These are phyloP conservation scores for Claviceps pazoutovae DNA, from an alignment of 2,329 filamentous ascomycete species.

Conservation along the genomic window DNA sequence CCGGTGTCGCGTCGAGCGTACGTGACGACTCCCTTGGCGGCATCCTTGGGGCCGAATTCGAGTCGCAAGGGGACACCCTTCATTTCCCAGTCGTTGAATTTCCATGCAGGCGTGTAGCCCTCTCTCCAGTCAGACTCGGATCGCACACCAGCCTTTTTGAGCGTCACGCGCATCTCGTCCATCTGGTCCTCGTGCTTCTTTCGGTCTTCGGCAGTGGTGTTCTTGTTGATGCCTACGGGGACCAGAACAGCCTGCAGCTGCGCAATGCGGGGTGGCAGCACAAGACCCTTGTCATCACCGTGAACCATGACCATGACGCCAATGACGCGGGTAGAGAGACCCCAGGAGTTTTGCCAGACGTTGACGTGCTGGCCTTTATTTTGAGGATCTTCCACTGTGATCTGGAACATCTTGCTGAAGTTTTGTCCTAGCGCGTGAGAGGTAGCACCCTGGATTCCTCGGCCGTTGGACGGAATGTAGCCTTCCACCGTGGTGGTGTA, in stretches of 20 bases:
- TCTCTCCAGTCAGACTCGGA: conserved; percentile 74
- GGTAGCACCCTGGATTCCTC: conserved; percentile 92
- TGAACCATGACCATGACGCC: conserved; percentile 99
- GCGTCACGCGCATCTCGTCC: conserved; percentile 51
- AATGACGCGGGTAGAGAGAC: conserved; percentile 89
- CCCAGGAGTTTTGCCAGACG: conserved; percentile 99
- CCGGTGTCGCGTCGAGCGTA: conserved; percentile 77
- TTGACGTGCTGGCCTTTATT: conserved; percentile 68
- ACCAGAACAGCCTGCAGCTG: conserved; percentile 78
- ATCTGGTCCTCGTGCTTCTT: conserved; percentile 64
- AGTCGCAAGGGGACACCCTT: conserved; percentile 88
- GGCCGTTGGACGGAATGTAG: conserved; percentile 88
- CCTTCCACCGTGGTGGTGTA: conserved; percentile 96
- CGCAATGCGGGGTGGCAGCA: conserved; percentile 80
- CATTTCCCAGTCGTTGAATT: conserved; percentile 98
- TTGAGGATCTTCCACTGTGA: conserved; percentile 84
- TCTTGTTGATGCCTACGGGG: conserved; percentile 85
- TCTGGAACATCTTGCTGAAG: conserved; percentile 98
- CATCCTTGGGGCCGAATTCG: conserved; percentile 92
- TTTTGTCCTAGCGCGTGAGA: conserved; percentile 94
- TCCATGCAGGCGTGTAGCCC: conserved; percentile 87
- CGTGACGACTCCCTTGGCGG: conserved; percentile 70
- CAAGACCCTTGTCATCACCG: conserved; percentile 87
- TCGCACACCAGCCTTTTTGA: conserved; percentile 63
- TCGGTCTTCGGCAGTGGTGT: conserved; percentile 66